Evolutionary conservation across 1,139 yeast species (phyloP), one percentile per base, ranked within the genome.

Genomic region (Suhomyces terraborum): DNA sequence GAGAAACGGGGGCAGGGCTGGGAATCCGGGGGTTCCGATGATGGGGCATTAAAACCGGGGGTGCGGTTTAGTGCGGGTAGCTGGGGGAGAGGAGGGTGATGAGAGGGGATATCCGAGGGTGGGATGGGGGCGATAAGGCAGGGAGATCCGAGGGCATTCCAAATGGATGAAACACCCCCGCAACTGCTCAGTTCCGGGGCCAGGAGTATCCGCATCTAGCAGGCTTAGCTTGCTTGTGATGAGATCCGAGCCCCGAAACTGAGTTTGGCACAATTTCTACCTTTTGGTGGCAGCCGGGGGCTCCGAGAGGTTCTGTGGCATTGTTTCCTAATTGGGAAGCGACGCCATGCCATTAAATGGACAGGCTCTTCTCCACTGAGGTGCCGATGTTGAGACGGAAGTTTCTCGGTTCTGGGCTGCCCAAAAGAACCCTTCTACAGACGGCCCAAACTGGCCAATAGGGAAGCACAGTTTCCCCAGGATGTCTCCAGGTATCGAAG

Each of bases 11-110:
- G 25, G 35, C 14, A 32, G 12, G 35, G 35, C 27, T 32, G 23
- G 20, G 37, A 29, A 25, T 35, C 34, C 29, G 38, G 31, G 38
- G 33, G 34, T 19, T 19, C 34, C 26, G 29, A 4, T 8, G 6
- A 12, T 12, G 12, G 27, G n/a, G 9, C 7, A 21, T 5, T 24
- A 12, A 6, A 24, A 24, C 27, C 27, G 16, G 16, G 29, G 32
- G 22, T 29, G 19, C 6, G 31, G 20, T 21, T 4, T 21, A 4
- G n/a, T n/a, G n/a, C n/a, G 23, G 23, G 23, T 7, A 21, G 9
- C 8, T 7, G 23, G 23, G 23, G 23, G 8, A 21, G 23, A 9
- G 7, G 7, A 21, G 8, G 23, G 23, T 21, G 9, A 21, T 21
- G 9, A 21, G 23, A 9, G 9, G 9, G 23, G 9, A 21, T 21